Evolutionary conservation across 208 protist species (phyloP).

Genomic region (Trypanosoma cruzi): DNA sequence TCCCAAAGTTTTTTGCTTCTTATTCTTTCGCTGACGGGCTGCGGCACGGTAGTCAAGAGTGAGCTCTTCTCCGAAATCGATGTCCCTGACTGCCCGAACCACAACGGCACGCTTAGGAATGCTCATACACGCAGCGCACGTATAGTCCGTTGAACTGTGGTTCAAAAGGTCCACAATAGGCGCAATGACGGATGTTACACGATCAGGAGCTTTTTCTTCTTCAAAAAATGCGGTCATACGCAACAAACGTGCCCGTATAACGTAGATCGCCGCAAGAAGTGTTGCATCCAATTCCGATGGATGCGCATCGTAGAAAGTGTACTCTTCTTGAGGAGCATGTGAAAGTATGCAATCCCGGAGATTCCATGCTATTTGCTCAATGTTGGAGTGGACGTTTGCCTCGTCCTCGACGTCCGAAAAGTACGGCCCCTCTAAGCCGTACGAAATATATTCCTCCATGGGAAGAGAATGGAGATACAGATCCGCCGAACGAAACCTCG

Average conservation of each 20-base stretch:
- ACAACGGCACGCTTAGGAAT: conserved; percentile 36
- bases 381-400: conserved; percentile 43
- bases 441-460: conserved; percentile 37
- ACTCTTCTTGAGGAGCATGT: conserved; percentile 52
- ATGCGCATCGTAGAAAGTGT: conserved; percentile 54
- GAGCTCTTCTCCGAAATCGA: conserved; percentile 59
- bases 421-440: conserved; percentile 67
- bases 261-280: conserved; percentile 67
- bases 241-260: conserved; percentile 67
- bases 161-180: conserved; percentile 74
- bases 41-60: conserved; percentile 60
- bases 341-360: conserved; percentile 68
- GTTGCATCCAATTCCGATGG: conserved; percentile 50
- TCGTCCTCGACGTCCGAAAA: conserved; percentile 29
- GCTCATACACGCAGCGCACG: conserved; percentile 58
- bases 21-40: neutral
- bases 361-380: conserved; percentile 75
- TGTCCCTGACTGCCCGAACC: conserved; percentile 56
- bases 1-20: neutral
- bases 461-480: conserved; percentile 57
- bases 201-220: conserved; percentile 23
- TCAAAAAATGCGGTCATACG: conserved; percentile 41
- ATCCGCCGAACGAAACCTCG: conserved; percentile 33
- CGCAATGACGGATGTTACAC: conserved; percentile 47
- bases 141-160: conserved; percentile 33